Base-by-base conservation (phyloP, 306 rosid species). In the Quercus variabilis region DNA sequence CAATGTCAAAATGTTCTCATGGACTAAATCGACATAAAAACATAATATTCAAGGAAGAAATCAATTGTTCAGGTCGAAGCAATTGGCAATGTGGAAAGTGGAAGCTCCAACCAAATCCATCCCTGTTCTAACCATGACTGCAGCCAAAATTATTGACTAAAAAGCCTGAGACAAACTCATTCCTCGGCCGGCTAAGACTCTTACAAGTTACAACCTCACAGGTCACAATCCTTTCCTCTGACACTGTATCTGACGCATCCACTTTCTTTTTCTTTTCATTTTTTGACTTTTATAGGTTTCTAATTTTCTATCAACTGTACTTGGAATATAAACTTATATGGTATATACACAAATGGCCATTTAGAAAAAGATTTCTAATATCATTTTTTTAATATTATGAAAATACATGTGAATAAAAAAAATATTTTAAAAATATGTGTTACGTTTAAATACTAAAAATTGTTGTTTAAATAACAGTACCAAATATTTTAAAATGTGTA, bases 161-260 rank as follows among this genome's bases (percentile, higher is more conserved):
- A 71, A 86, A 69, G 77, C 83, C 73, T 54, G 80, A 64, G 84
- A 76, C 89, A 84, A 79, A 63, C 76, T 82, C 84, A 78, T 82
- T 85, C 78, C 43, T 78, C 52, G 7, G 51, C 52, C 82, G 76
- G 85, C 79, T 76, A 76, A 76, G 63, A 79, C 78, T 62, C 75
- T 79, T 28, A 64, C 83, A 49, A 43, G 67, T 78, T 26, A 64
- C 81, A 51, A 46, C 52, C 1, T 3, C 0, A 46, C 52, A 10
- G 2, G 25, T 46, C 0, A 10, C 14, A 43, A 0, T 31, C 54
- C 80, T 71, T 59, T 75, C 69, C 69, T 74, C 68, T 65, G 43
- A 63, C 49, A 54, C 33, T 18, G 54, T 67, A 20, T 10, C 23
- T 4, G 17, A 35, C 26, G 10, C 17, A 12, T 6, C 28, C 6